Conservation (phyloP, 129 eudicot genomes). For the Heracleum sosnowskyi region DNA sequence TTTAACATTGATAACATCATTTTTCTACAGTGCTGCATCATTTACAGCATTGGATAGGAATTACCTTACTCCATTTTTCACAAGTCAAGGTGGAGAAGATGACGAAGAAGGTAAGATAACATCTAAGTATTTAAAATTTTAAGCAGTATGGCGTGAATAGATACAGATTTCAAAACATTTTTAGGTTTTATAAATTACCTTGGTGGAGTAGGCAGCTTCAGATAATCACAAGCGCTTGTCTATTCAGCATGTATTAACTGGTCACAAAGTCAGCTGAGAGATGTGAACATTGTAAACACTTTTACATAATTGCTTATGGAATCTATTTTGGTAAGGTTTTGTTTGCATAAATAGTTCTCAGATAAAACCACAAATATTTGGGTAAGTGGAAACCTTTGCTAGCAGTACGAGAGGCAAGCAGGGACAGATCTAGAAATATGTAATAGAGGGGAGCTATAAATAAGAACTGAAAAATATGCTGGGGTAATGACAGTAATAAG, state of each 20-base stretch:
- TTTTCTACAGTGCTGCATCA: slow-evolving; percentile 58
- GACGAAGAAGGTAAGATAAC: slow-evolving; percentile 53
- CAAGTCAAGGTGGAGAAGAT: slow-evolving; percentile 77
- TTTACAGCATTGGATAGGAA: slow-evolving; percentile 84
- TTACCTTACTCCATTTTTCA: slow-evolving; percentile 98
- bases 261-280: not conserved
- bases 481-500: not conserved
- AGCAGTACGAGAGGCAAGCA: not conserved
- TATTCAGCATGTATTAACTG: not conserved
- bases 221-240: not conserved
- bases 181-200: not conserved
- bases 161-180: not conserved
- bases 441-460: not conserved
- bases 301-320: not conserved
- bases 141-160: not conserved
- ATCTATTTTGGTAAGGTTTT: not conserved
- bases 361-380: not conserved
- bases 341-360: not conserved
- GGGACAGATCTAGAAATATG: not conserved
- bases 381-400: not conserved
- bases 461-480: not conserved
- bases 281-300: not conserved
- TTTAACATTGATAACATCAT: not conserved
- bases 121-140: not conserved
- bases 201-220: not conserved